These are phyloP conservation scores for Geosiphon pyriformis DNA, from an alignment of 192 early-diverging fungal species.

Conservation along the genomic window DNA sequence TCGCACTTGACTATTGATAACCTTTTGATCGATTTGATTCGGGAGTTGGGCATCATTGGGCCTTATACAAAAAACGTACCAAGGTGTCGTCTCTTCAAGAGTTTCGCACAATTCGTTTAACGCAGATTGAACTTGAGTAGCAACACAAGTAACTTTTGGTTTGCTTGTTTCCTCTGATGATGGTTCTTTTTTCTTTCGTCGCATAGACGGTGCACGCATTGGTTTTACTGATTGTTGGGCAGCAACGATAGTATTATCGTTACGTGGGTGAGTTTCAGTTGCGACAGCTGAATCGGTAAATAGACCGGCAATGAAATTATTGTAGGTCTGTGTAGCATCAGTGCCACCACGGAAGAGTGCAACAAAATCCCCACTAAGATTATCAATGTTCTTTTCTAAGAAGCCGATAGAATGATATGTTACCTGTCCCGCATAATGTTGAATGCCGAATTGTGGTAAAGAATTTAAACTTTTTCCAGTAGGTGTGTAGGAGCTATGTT, in stretches of 20 bases:
- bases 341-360: constrained; percentile 74
- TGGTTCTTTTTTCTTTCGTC: constrained; percentile 40
- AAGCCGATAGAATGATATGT: constrained; percentile 62
- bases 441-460: constrained; percentile 61
- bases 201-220: constrained; percentile 60
- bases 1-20: constrained; percentile 67
- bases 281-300: constrained; percentile 69
- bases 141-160: constrained; percentile 51
- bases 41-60: constrained; percentile 62
- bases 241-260: constrained; percentile 69
- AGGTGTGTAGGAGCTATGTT: constrained; percentile 44
- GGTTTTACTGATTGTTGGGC: constrained; percentile 72
- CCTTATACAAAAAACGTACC: constrained; percentile 73
- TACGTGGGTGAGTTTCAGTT: constrained; percentile 78
- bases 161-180: constrained; percentile 16
- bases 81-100: constrained; percentile 72
- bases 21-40: constrained; percentile 60
- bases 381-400: constrained; percentile 73
- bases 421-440: constrained; percentile 73
- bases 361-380: constrained; percentile 77
- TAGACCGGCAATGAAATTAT: constrained; percentile 69
- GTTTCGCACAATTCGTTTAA: constrained; percentile 62
- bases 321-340: constrained; percentile 56
- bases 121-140: constrained; percentile 64
- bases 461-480: constrained; percentile 36